Conservation (phyloP, 345 rosid genomes). For the Sisymbrium altissimum region DNA sequence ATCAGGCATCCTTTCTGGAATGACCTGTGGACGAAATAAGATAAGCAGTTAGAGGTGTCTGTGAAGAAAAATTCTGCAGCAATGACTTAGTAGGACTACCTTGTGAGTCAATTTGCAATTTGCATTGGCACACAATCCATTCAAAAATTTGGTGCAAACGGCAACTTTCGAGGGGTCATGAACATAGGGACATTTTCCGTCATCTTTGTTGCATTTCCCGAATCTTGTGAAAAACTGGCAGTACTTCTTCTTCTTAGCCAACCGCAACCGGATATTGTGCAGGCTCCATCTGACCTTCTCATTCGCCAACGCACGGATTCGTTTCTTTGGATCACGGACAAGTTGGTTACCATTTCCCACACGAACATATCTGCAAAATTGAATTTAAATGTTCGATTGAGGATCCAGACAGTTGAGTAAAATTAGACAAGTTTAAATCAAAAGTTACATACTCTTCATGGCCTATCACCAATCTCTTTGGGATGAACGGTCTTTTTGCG, state of each 20-base stretch:
- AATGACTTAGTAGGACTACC: constrained; percentile 44
- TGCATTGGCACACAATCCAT: constrained; percentile 65
- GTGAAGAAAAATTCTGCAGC: constrained; percentile 12
- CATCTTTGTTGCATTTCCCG: constrained; percentile 92
- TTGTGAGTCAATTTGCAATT: constrained; percentile 94
- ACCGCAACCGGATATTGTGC: constrained; percentile 81
- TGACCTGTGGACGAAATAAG: constrained; percentile 56
- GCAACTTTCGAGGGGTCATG: constrained; percentile 92
- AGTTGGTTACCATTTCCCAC: constrained; percentile 96
- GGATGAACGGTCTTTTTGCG: constrained; percentile 62
- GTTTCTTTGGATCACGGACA: constrained; percentile 88
- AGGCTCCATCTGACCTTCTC: constrained; percentile 97
- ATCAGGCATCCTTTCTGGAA: constrained; percentile 98
- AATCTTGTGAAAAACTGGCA: constrained; percentile 97
- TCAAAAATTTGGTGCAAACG: constrained; percentile 90
- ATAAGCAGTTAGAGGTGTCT: constrained; percentile 12
- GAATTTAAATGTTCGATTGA: not conserved
- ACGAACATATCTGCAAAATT: constrained; percentile 76
- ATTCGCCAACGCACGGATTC: constrained; percentile 84
- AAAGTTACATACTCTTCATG: constrained; percentile 78
- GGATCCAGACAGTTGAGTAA: not conserved
- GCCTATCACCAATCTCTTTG: constrained; percentile 88
- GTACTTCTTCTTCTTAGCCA: constrained; percentile 76
- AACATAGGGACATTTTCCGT: constrained; percentile 87
- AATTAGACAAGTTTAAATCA: not conserved